These are phyloP conservation scores for Termitomyces sp. DNA, from an alignment of 768 basidiomycete genomes.

Conservation along the genomic window DNA sequence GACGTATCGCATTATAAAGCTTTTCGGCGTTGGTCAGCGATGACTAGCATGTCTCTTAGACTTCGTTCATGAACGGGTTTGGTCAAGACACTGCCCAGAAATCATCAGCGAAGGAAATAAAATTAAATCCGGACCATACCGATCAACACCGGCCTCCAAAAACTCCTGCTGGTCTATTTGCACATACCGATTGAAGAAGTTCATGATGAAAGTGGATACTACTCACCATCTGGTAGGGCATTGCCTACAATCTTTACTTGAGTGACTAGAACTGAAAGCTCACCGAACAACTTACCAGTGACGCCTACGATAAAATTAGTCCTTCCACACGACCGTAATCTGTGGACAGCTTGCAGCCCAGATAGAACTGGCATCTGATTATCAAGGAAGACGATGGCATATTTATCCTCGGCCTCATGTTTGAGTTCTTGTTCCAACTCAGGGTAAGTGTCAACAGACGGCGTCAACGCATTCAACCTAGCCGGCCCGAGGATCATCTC, in stretches of 20 bases:
- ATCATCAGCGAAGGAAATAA: conserved; percentile 3
- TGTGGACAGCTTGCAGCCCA: conserved; percentile 62
- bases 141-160: conserved; percentile 68
- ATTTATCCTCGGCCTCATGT: conserved; percentile 30
- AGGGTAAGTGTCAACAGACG: conserved; percentile 34
- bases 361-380: conserved; percentile 86
- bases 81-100: conserved; percentile 54
- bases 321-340: conserved; percentile 60
- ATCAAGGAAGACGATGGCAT: conserved; percentile 47
- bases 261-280: not conserved
- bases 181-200: conserved; percentile 14
- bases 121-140: conserved; percentile 38
- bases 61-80: conserved; percentile 73
- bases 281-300: conserved; percentile 42
- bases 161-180: conserved; percentile 72
- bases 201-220: not conserved
- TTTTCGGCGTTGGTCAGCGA: conserved; percentile 45
- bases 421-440: conserved; percentile 30
- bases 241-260: conserved; percentile 34
- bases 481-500: conserved; percentile 57
- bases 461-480: conserved; percentile 24
- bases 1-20: conserved; percentile 8
- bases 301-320: conserved; percentile 80
- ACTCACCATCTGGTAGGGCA: conserved; percentile 43
- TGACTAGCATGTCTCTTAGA: conserved; percentile 37